A percentile compares a stretch with the other conserved stretches of the same genome.
These are phyloP conservation scores for Talaromyces sp. DNA, from an alignment of 2,329 filamentous ascomycete genomes.

Conservation along the genomic window DNA sequence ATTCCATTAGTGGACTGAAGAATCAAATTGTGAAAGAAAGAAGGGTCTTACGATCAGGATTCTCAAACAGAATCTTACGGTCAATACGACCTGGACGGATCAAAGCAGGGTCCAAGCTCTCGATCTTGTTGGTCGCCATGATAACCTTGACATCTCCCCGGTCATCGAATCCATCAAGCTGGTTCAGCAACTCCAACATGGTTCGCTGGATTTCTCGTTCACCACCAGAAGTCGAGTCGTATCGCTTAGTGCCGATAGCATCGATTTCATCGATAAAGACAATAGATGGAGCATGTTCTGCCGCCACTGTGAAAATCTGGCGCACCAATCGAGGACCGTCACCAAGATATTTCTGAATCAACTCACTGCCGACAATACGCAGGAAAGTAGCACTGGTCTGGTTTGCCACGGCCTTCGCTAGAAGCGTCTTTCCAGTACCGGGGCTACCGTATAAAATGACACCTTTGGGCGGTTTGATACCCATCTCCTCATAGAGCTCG, in stretches of 20 bases:
- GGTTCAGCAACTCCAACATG: conserved; percentile 97
- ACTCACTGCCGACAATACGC: conserved; percentile 91
- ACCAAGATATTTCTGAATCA: conserved; percentile 98
- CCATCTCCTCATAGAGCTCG: conserved; percentile 99
- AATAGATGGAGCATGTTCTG: conserved; percentile 92
- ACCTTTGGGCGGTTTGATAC: conserved; percentile 98
- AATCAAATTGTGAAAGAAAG: neutral
- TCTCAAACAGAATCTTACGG: conserved; percentile 85
- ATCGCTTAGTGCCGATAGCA: conserved; percentile 97
- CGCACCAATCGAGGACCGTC: conserved; percentile 92
- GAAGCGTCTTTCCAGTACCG: conserved; percentile 91
- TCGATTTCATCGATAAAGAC: conserved; percentile 99
- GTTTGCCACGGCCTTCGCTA: conserved; percentile 96
- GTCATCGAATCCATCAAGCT: conserved; percentile 97
- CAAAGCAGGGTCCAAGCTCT: conserved; percentile 89
- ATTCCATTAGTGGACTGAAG: neutral
- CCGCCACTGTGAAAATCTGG: conserved; percentile 85
- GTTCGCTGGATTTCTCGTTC: conserved; percentile 97
- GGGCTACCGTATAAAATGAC: conserved; percentile 97
- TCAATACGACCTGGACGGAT: conserved; percentile 98
- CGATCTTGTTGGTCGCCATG: conserved; percentile 99
- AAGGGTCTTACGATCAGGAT: conserved; percentile 59
- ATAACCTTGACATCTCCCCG: conserved; percentile 98
- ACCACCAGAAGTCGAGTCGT: conserved; percentile 94
- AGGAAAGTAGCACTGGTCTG: conserved; percentile 98